phyloP scores from a whole-genome alignment of 176 grass and related monocot genomes.

The Phoenix roebelenii region DNA sequence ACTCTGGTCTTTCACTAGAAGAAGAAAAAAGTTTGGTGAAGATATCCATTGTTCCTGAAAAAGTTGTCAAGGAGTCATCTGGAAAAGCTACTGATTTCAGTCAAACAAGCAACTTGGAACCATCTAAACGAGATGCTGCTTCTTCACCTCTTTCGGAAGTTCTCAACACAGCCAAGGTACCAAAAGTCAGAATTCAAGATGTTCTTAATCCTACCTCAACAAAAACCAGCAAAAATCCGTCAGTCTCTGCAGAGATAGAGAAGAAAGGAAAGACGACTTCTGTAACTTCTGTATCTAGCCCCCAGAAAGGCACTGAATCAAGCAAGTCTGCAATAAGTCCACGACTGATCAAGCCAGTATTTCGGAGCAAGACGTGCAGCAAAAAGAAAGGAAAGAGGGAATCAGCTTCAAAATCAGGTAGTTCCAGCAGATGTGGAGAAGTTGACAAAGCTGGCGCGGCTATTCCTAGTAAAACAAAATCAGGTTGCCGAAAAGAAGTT shows the following conservation, averaged over 20 bases:
- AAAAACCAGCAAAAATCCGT: constrained; percentile 29
- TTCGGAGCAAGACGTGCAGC: constrained; percentile 47
- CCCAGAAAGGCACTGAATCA: constrained; percentile 24
- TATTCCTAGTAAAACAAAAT: constrained; percentile 16
- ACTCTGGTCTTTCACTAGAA: not conserved
- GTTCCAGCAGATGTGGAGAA: constrained; percentile 26
- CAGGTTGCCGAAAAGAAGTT: constrained; percentile 32
- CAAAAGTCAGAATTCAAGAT: constrained; percentile 93
- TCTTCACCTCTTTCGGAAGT: constrained; percentile 29
- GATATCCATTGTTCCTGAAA: constrained; percentile 29
- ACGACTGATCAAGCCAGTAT: constrained; percentile 55
- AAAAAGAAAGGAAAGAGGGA: constrained; percentile 79
- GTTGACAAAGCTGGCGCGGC: constrained; percentile 27
- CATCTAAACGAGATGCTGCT: constrained; percentile 36
- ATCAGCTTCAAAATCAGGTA: constrained; percentile 17
- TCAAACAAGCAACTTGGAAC: constrained; percentile 20
- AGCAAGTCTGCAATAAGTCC: constrained; percentile 30
- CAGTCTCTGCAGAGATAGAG: constrained; percentile 19
- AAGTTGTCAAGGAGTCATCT: constrained; percentile 20
- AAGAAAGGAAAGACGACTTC: constrained; percentile 53
- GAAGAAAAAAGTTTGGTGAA: constrained; percentile 13
- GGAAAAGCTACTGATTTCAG: constrained; percentile 24
- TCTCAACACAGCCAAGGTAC: constrained; percentile 30
- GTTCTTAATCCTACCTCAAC: constrained; percentile 48
- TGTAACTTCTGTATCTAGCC: constrained; percentile 38